A percentile compares a stretch with the other conserved stretches of the same genome.
These are phyloP conservation scores for Marasmius sp. DNA, from an alignment of 1,284 basidiomycete genomes.

Conservation along the genomic window DNA sequence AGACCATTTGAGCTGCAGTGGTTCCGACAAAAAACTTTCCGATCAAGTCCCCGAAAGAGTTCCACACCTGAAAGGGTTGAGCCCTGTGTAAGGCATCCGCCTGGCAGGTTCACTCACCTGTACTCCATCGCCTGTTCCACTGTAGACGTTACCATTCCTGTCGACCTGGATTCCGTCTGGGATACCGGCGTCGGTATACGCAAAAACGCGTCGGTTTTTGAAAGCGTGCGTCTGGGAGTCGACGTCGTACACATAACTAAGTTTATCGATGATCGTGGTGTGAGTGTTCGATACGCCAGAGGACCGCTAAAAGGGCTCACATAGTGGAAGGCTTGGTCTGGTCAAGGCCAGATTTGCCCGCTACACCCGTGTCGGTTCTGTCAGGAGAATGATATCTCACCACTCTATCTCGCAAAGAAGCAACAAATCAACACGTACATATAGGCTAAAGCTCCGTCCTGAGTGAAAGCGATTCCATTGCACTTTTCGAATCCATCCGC, in stretches of 20 bases:
- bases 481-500: constrained; percentile 65
- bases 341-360: constrained; percentile 40
- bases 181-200: constrained; percentile 65
- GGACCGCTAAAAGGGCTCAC: constrained; percentile 34
- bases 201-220: constrained; percentile 68
- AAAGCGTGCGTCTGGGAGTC: constrained; percentile 56
- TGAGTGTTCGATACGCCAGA: not conserved
- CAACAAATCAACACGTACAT: constrained; percentile 42
- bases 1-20: constrained; percentile 64
- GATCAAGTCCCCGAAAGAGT: constrained; percentile 58
- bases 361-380: constrained; percentile 54
- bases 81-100: constrained; percentile 19
- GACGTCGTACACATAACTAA: constrained; percentile 74
- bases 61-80: constrained; percentile 52
- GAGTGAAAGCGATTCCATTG: constrained; percentile 71
- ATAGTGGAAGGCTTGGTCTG: constrained; percentile 68
- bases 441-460: constrained; percentile 68
- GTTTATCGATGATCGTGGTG: not conserved
- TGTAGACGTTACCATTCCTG: constrained; percentile 65
- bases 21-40: constrained; percentile 74
- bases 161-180: constrained; percentile 77
- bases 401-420: constrained; percentile 5
- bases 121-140: constrained; percentile 73
- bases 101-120: constrained; percentile 4
- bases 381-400: constrained; percentile 1